Base-by-base conservation (phyloP, 257 asterid species). In the Nicotiana sylvestris region DNA sequence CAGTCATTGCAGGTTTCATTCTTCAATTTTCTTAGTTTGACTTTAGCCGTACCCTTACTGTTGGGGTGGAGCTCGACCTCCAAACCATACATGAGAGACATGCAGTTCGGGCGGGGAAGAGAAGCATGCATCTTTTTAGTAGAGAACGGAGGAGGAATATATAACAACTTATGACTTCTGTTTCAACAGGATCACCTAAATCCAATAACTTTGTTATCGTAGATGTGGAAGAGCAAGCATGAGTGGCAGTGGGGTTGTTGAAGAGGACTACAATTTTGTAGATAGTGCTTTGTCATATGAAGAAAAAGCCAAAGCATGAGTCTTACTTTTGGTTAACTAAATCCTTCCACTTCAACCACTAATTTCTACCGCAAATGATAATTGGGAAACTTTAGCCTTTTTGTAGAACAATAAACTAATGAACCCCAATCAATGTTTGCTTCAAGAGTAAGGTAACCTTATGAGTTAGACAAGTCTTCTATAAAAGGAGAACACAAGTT, bases 381-480 rank as follows among this genome's bases (percentile, higher is more conserved):
- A 13, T 74, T 5, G 80, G 17, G 43, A 27, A 72, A 37, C 80
- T 74, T 74, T 74, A 65, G 1, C 17, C 17, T 4, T 64, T 11
- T 49, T 18, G 0, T 16, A 6, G 15, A 49, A 72, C 7, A 25
- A 25, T 74, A 46, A 49, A 66, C 76, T 32, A 66, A 66, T 61
- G 66, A 8, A 58, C 2, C 3, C 15, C 70, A 46, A 33, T 49
- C 11, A 74, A 49, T 25, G 80, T 78, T 95, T 89, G 91, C 96
- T 93, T 93, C 83, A 60, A 46, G 82, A 53, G 92, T 80, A 84
- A 88, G 91, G 77, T 85, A 91, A 27, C 46, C 15, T 60, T 69
- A 81, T 93, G 91, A 82, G 90, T 88, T 86, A 88, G 86, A 43
- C 83, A 49, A 86, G 84, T 82, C 89, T 90, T 84, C 77, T 81